Conservation (phyloP, 495 filamentous ascomycete species). For the Aspergillus sparsus region DNA sequence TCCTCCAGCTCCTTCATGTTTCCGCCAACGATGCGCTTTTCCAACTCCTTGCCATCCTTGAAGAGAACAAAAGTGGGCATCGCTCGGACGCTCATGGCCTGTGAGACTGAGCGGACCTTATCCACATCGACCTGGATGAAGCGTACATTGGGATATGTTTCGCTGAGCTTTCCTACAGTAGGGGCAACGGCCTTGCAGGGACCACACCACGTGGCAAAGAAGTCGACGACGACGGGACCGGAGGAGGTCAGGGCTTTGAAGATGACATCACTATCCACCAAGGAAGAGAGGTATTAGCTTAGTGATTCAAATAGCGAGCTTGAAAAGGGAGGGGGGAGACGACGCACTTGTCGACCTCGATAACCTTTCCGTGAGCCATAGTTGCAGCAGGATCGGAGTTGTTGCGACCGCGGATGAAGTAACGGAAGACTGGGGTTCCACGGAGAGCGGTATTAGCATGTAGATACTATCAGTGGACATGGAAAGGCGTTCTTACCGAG, state of each 20-base stretch:
- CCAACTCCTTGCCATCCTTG: conserved; percentile 59
- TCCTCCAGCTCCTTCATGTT: conserved; percentile 28
- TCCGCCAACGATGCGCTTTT: conserved; percentile 28
- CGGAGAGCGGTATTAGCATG: neutral
- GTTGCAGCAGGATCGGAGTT: conserved; percentile 12
- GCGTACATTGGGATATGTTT: conserved; percentile 52
- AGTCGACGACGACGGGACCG: conserved; percentile 74
- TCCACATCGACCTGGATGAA: conserved; percentile 92
- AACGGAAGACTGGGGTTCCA: conserved; percentile 15
- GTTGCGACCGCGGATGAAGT: conserved; percentile 16
- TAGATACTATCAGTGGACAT: neutral
- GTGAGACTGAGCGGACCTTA: conserved; percentile 66
- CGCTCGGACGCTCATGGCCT: conserved; percentile 74
- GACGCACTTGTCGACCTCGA: conserved; percentile 23
- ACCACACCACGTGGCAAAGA: conserved; percentile 84
- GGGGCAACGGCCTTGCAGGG: conserved; percentile 49
- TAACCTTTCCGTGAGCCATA: conserved; percentile 23
- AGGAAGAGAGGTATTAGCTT: neutral
- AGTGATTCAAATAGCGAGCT: neutral
- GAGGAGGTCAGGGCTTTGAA: conserved; percentile 53
- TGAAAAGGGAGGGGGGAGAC: neutral
- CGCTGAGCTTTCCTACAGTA: conserved; percentile 59
- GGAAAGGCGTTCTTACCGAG: conserved; percentile 4
- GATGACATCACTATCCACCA: conserved; percentile 16
- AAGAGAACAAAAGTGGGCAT: conserved; percentile 88